Evolutionary conservation across 2,329 filamentous ascomycete species (phyloP), one percentile per base, ranked within the genome.

Genomic region (Graphiopsis chlorocephala): DNA sequence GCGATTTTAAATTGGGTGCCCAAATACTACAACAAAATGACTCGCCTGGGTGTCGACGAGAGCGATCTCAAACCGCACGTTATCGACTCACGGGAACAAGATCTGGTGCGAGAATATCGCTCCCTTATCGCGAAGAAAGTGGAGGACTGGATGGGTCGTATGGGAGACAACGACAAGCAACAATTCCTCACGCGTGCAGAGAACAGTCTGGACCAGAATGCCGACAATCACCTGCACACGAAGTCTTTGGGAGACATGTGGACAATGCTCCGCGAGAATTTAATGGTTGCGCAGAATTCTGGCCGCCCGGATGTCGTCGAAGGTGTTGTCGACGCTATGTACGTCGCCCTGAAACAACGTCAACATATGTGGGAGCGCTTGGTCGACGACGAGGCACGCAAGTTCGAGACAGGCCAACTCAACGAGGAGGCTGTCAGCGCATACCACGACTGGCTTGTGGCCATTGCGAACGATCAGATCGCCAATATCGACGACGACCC

Each of bases 391-490:
- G 95, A 99, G 79, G 89, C 89, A 23, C 81, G 82, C 58, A 90
- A 88, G 72, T 96, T 92, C 77, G 89, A 90, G 76, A 72, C 79
- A 65, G 74, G 77, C 15, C 80, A 82, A 20, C 67, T 73, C 76
- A 55, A 38, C 28, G 50, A 55, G 23, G 92, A 96, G 76, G 87
- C 90, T 3, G 82, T 97, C 29, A 91, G 96, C 76, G 77, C 83
- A 23, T 76, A 88, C 50, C 86, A 89, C 74, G 95, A 99, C 80
- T 99, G 94, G 93, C 89, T 99, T 64, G 88, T 99, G 61, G 93
- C 95, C 53, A 92, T 96, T 64, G 95, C 96, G 71, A 99, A 99
- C 80, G 95, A 99, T 79, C 95, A 99, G 78, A 98, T 99, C 75
- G 93, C 93, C 64, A 97, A 93, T 78, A 97, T 99, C 73, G 95